Evolutionary conservation across 495 filamentous ascomycete species (phyloP).

Genomic region (Neurospora sublineolata): DNA sequence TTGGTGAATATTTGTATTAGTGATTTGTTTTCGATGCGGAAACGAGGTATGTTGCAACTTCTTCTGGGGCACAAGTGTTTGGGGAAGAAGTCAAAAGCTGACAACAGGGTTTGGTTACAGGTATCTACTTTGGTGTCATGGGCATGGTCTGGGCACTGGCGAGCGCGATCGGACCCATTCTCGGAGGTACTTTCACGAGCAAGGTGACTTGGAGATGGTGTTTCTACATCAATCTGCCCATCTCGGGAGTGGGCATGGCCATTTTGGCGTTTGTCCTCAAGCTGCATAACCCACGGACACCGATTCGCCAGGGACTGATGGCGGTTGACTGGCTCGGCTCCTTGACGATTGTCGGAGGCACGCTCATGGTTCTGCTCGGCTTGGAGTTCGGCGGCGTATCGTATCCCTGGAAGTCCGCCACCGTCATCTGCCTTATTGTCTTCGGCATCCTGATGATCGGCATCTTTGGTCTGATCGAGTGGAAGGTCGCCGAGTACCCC

Average conservation of each 20-base stretch:
- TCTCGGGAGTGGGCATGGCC: constrained; percentile 56
- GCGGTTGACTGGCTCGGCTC: constrained; percentile 70
- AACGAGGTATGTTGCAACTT: constrained; percentile 34
- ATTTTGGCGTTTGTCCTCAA: constrained; percentile 61
- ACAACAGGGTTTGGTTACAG: constrained; percentile 38
- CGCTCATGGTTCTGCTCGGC: constrained; percentile 71
- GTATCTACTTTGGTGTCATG: constrained; percentile 41
- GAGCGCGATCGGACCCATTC: constrained; percentile 44
- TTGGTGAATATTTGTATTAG: constrained; percentile 73
- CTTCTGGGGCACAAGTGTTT: background rate
- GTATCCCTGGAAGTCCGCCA: constrained; percentile 65
- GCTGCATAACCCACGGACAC: constrained; percentile 64
- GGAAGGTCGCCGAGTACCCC: constrained; percentile 61
- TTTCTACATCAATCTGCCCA: constrained; percentile 72
- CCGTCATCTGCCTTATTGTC: constrained; percentile 66
- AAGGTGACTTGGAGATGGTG: constrained; percentile 50
- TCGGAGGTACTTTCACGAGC: constrained; percentile 53
- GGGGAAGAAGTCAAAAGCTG: background rate
- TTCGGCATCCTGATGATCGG: constrained; percentile 55
- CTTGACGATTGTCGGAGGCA: constrained; percentile 58
- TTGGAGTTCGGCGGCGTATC: constrained; percentile 66
- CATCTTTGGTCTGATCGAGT: constrained; percentile 58
- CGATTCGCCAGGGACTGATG: constrained; percentile 55
- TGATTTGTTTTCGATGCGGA: constrained; percentile 63
- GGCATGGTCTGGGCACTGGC: constrained; percentile 44